phyloP scores from a whole-genome alignment of 371 early-diverging fungal species.

The Mucor saturninus region DNA sequence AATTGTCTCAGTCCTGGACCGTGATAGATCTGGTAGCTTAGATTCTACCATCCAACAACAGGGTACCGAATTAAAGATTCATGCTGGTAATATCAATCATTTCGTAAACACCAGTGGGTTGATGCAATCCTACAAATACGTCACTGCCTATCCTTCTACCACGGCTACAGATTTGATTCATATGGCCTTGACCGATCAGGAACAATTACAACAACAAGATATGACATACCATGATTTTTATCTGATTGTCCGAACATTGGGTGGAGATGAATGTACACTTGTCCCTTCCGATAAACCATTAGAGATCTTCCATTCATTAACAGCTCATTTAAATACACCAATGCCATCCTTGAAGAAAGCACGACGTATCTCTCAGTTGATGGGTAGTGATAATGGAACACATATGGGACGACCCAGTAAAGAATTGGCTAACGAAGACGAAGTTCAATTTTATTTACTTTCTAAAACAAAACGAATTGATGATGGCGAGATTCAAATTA shows the following conservation, averaged over 20 bases:
- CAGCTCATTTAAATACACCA: slow-evolving; percentile 57
- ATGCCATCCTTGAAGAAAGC: slow-evolving; percentile 55
- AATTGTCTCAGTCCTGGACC: slow-evolving; percentile 12
- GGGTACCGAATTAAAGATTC: slow-evolving; percentile 38
- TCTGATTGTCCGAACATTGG: slow-evolving; percentile 46
- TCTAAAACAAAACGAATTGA: slow-evolving; percentile 37
- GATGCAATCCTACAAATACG: slow-evolving; percentile 27
- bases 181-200: slow-evolving; percentile 33
- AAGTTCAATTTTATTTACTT: slow-evolving; percentile 49
- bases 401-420: slow-evolving; percentile 47
- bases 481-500: slow-evolving; percentile 48
- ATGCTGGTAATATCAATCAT: slow-evolving; percentile 47
- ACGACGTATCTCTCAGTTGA: slow-evolving; percentile 53
- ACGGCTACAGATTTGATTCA: slow-evolving; percentile 59
- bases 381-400: slow-evolving; percentile 35
- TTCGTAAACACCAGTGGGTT: slow-evolving; percentile 36
- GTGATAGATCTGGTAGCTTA: slow-evolving; percentile 37
- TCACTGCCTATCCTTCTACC: slow-evolving; percentile 48
- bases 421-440: slow-evolving; percentile 18
- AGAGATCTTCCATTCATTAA: slow-evolving; percentile 57
- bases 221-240: slow-evolving; percentile 39
- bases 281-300: slow-evolving; percentile 57
- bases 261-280: slow-evolving; percentile 45
- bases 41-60: slow-evolving; percentile 22
- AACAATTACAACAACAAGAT: slow-evolving; percentile 31